Evolutionary conservation across 169 alveolate species (phyloP), one percentile per base, ranked within the genome.

Genomic region (Plasmodium billcollinsi): DNA sequence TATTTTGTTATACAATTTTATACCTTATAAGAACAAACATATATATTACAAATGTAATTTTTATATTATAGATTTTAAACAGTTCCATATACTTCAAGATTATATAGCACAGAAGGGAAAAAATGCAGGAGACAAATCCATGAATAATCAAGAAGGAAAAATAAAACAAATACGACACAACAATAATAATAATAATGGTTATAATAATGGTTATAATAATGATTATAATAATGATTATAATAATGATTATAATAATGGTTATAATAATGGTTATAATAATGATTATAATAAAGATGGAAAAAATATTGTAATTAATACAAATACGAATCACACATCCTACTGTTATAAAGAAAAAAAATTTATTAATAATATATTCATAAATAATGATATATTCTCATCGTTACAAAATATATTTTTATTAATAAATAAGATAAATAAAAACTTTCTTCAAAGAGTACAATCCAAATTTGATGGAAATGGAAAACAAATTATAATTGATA

Each of bases 341-440:
- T 3, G 6, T 33, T 26, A 76, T 58, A 50, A 49, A 59, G 11
- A 58, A 50, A 14, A 65, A 50, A 26, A 6, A 14, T 8, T 45
- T 6, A 24, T 58, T 50, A 21, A 69, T 24, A n/a, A 39, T 83
- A 6, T 83, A 15, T 62, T 39, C 1, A 58, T 69, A 9, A 63
- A 69, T 29, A 52, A 49, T 56, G 20, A 15, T 26, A 12, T 69
- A 83, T 83, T 39, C 65, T 15, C 50, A 21, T 43, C 52, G 1
- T 43, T 83, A 62, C 69, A 83, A 69, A 67, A 58, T 56, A 50
- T 83, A 9, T 61, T 83, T 5, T n/a, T 39, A 18, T 24, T 26
- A 67, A 83, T 83, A 18, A 52, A 83, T 18, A 54, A 62, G 26
- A 83, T 58, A 83, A 83, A 83, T 50, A 14, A 6, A 1, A 47